A percentile compares a stretch with the other conserved stretches of the same genome.
Evolutionary conservation across 164 flowering plant species (phyloP).

Genomic region (Litsea cubeba): DNA sequence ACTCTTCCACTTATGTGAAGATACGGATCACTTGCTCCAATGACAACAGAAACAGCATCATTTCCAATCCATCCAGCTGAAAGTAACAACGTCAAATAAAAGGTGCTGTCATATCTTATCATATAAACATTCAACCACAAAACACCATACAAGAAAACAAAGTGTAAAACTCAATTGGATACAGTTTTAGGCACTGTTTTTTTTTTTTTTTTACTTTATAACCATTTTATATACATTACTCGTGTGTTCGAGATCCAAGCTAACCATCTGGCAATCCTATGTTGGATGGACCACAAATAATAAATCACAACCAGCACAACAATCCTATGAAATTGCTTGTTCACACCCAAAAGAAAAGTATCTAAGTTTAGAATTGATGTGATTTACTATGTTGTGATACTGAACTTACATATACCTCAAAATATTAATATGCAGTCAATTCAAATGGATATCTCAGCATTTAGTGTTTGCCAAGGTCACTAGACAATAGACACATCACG

Average conservation of each 20-base stretch:
- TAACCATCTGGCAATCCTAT: neutral
- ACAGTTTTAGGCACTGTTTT: neutral
- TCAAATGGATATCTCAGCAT: neutral
- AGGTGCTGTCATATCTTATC: constrained; percentile 1
- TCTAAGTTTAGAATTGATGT: neutral
- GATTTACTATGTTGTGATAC: neutral
- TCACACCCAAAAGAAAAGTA: neutral
- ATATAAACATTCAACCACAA: constrained; percentile 7
- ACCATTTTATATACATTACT: too few species aligned
- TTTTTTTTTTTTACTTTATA: too few species aligned
- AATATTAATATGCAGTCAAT: neutral
- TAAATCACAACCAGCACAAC: neutral
- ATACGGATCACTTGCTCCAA: constrained; percentile 90
- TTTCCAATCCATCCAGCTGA: constrained; percentile 98
- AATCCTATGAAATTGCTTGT: neutral
- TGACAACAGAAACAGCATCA: constrained; percentile 77
- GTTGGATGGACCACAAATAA: neutral
- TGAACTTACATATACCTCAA: too few species aligned
- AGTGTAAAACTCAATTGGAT: neutral
- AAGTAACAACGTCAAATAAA: constrained; percentile 9
- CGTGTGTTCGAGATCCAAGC: neutral
- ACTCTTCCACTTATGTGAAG: constrained; percentile 72
- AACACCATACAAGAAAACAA: constrained; percentile 1
- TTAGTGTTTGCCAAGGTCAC: neutral
- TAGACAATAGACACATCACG: neutral